phyloP scores from a whole-genome alignment of 192 early-diverging fungal species.

The Coemansia guatemalensis region DNA sequence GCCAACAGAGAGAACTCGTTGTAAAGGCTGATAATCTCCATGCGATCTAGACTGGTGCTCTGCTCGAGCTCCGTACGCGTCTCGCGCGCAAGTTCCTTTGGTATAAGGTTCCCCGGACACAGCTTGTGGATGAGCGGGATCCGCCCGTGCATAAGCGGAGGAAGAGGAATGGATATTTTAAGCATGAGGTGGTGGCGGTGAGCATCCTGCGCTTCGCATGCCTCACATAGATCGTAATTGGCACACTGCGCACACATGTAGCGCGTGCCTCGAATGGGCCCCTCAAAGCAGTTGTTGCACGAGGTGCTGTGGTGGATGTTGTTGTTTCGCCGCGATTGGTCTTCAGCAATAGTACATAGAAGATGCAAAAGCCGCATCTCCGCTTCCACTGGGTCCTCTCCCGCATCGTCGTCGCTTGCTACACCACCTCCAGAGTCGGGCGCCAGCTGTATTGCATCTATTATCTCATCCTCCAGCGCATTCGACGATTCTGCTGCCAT shows the following conservation, averaged over 20 bases:
- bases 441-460: not conserved
- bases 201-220: conserved; percentile 80
- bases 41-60: conserved; percentile 59
- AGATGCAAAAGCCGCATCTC: conserved; percentile 63
- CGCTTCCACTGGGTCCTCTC: conserved; percentile 10
- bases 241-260: conserved; percentile 95
- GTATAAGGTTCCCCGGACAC: conserved; percentile 67
- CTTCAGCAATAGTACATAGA: conserved; percentile 82
- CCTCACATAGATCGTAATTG: conserved; percentile 90
- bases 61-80: conserved; percentile 13
- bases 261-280: conserved; percentile 86
- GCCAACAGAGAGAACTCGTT: conserved; percentile 84
- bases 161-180: conserved; percentile 89
- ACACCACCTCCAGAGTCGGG: not conserved
- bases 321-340: conserved; percentile 67
- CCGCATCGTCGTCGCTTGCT: conserved; percentile 5
- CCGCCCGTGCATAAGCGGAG: conserved; percentile 81
- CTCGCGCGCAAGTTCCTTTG: conserved; percentile 18
- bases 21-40: conserved; percentile 86
- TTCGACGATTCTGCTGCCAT: not conserved
- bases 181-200: conserved; percentile 88
- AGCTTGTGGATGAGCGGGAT: conserved; percentile 69
- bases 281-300: conserved; percentile 85
- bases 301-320: conserved; percentile 80
- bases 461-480: not conserved